Percentiles rank a stretch among this genome's conserved stretches.
Evolutionary conservation across 306 rosid genomes (phyloP).

Genomic region (Prunus salicina): DNA sequence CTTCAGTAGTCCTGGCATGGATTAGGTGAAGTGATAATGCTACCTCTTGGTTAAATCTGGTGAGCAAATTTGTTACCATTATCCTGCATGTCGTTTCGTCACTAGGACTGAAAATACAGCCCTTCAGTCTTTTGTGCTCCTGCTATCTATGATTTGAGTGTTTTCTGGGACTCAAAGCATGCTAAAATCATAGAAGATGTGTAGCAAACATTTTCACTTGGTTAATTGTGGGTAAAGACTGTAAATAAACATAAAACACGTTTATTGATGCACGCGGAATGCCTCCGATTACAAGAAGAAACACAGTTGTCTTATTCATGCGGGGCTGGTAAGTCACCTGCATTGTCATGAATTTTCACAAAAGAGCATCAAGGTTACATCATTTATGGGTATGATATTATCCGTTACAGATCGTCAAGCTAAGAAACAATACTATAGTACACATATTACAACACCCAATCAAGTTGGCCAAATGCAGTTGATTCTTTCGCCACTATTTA

Average conservation of each 20-base stretch:
- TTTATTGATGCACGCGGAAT: not conserved
- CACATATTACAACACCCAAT: slow-evolving; percentile 11
- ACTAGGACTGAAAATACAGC: not conserved
- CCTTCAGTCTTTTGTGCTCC: not conserved
- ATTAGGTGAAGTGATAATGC: too few species aligned
- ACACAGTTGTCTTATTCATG: not conserved
- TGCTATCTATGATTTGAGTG: not conserved
- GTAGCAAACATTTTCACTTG: not conserved
- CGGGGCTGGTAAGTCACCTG: not conserved
- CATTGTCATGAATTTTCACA: not conserved
- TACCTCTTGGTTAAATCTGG: too few species aligned
- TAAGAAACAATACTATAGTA: not conserved
- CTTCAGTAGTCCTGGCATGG: too few species aligned
- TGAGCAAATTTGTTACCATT: too few species aligned
- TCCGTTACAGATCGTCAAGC: not conserved
- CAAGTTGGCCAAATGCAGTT: slow-evolving; percentile 1
- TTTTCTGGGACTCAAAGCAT: not conserved
- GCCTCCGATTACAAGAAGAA: not conserved
- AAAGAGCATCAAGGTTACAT: not conserved
- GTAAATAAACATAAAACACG: too few species aligned
- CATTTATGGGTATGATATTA: not conserved
- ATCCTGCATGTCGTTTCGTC: too few species aligned
- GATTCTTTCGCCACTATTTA: not conserved
- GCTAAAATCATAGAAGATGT: not conserved
- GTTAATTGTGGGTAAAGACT: not conserved